These are phyloP conservation scores for Acacia pycnantha DNA, from an alignment of 331 rosid species.

Conservation along the genomic window DNA sequence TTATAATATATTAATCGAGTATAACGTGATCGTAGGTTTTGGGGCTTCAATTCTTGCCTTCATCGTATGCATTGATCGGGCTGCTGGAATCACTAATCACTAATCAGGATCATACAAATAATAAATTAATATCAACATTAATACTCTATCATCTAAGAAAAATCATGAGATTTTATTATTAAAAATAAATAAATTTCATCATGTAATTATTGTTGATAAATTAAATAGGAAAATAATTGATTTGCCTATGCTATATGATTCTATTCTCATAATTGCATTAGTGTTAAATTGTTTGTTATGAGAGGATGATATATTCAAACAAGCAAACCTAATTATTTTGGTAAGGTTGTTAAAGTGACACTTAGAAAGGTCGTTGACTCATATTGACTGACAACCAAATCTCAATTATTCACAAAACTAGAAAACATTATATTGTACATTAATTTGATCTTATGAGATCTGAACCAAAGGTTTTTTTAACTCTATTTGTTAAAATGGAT, in stretches of 20 bases:
- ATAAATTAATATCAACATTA: too few species aligned
- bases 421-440: not conserved
- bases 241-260: not conserved
- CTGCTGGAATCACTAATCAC: too few species aligned
- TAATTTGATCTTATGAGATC: not conserved
- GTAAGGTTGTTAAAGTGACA: not conserved
- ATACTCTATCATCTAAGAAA: not conserved
- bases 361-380: not conserved
- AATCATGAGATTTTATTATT: not conserved
- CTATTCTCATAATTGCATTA: not conserved
- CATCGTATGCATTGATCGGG: not conserved
- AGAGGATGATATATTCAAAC: not conserved
- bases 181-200: not conserved
- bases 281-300: not conserved
- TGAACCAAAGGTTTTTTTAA: not conserved
- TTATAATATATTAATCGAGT: too few species aligned
- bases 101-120: not conserved
- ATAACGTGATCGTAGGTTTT: not conserved
- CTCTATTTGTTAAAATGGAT: not conserved
- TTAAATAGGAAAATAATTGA: not conserved
- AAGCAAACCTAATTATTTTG: not conserved
- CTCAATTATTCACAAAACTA: not conserved
- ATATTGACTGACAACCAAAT: not conserved
- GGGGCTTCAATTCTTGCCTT: not conserved
- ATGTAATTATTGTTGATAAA: not conserved